Base-by-base conservation (phyloP, 2,329 filamentous ascomycete species). In the Sphaceloma murrayae region DNA sequence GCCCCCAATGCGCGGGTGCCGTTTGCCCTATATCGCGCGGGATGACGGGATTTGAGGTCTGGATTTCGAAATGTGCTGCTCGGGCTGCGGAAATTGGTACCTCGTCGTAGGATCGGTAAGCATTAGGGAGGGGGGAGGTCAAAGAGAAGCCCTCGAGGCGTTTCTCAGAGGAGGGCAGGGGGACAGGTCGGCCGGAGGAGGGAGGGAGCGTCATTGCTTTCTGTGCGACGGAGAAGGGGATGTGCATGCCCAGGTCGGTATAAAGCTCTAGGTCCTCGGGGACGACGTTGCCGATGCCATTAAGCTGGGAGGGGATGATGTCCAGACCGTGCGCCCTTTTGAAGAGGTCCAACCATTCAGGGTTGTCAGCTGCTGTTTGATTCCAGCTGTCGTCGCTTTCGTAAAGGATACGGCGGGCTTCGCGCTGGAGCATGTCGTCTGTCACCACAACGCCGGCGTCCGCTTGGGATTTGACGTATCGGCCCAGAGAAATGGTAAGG, bases 331-430 rank as follows among this genome's bases (percentile, higher is more conserved):
- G 67, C 4, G 67, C 67, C 51, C 68, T 66, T 51, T 70, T 70
- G 58, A 70, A 71, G 5, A 71, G 51, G 32, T 61, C 63, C 8
- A 70, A 58, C 68, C 68, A 71, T 46, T 69, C 68, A 5, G 57
- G 53, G 40, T 62, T 62, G 46, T 65, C 62, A 8, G 61, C 62
- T 5, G 56, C 57, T 11, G 59, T 62, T 47, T 62, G 58, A 43
- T 71, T 66, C 68, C 68, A 73, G 5, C 60, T 52, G 44, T 73
- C 70, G 30, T 72, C 68, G 7, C 60, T 60, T 11, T 66, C 64
- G 46, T 70, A 74, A 4, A 72, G 47, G 14, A 73, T 66, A 27
- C 56, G 54, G n/a, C 70, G 60, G 2, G 70, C 65, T 45, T 70
- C 60, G 3, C 51, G 49, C 52, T 73, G 70, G 5, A 74, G 58